Evolutionary conservation across 2,329 filamentous ascomycete genomes (phyloP).

Genomic region (Huntiella moniliformis): DNA sequence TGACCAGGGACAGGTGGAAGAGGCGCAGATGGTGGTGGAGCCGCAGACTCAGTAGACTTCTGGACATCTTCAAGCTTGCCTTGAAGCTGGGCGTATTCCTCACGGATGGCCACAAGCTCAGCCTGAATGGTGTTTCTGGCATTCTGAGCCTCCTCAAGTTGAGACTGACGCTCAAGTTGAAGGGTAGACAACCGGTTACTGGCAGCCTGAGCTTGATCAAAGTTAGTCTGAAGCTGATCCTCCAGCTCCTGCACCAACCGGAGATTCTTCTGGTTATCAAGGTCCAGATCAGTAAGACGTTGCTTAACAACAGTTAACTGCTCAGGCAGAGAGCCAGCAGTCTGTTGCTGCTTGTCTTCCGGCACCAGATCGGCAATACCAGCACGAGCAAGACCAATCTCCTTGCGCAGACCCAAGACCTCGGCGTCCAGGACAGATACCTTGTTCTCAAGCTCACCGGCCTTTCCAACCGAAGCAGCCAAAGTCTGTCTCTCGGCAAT

Average conservation of each 20-base stretch:
- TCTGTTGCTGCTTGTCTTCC: conserved; percentile 26
- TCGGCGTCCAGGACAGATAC: conserved; percentile 36
- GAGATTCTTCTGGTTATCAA: conserved; percentile 72
- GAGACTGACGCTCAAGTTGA: conserved; percentile 52
- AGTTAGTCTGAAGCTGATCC: conserved; percentile 87
- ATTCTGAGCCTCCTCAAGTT: conserved; percentile 61
- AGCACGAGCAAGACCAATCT: conserved; percentile 42
- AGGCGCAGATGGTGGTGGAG: conserved; percentile 42
- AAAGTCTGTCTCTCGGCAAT: conserved; percentile 33
- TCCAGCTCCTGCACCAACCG: conserved; percentile 88
- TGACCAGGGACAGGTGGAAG: conserved; percentile 67
- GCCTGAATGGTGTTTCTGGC: conserved; percentile 43
- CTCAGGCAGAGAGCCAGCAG: conserved; percentile 31
- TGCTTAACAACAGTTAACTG: conserved; percentile 45
- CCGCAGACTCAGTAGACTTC: conserved; percentile 28
- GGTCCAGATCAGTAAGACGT: conserved; percentile 43
- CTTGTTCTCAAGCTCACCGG: conserved; percentile 32
- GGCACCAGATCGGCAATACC: conserved; percentile 34
- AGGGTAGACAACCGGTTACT: conserved; percentile 74
- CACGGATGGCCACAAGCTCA: conserved; percentile 47
- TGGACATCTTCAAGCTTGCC: conserved; percentile 36
- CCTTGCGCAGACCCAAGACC: conserved; percentile 39
- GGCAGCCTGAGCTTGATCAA: conserved; percentile 72
- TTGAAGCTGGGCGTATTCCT: conserved; percentile 54
- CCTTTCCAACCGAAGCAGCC: conserved; percentile 13